Evolutionary conservation across 148 eudicot genomes (phyloP).

Genomic region (Polygonum maritimum): DNA sequence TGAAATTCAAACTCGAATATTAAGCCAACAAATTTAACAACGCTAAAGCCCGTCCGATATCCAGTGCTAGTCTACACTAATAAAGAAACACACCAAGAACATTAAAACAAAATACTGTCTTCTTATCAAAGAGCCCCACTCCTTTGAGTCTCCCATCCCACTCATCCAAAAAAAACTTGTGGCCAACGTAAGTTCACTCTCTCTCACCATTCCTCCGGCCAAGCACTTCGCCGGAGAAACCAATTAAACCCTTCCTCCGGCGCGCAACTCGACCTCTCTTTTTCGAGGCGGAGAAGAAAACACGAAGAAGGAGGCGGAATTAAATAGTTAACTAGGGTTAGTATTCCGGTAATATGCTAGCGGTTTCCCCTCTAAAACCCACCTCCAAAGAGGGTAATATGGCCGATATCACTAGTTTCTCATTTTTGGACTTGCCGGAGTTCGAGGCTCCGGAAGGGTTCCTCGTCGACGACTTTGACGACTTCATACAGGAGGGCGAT

Average conservation of each 20-base stretch:
- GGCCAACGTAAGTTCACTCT: neutral
- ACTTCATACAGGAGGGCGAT: constrained; percentile 38
- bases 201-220: constrained; percentile 9
- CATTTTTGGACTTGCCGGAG: constrained; percentile 20
- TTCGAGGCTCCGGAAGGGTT: constrained; percentile 1
- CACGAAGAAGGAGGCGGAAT: neutral
- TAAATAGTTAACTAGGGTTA: neutral
- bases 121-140: neutral
- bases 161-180: constrained; percentile 4
- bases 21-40: too few species aligned
- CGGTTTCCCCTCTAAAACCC: constrained; percentile 24
- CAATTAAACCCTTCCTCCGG: neutral
- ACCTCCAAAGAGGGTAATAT: constrained; percentile 22
- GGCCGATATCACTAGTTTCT: constrained; percentile 19
- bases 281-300: neutral
- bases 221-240: neutral
- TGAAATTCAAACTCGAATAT: too few species aligned
- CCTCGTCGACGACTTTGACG: constrained; percentile 37
- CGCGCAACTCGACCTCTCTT: too few species aligned
- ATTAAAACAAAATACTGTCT: neutral
- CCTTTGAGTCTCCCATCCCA: neutral
- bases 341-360: constrained; percentile 26
- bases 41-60: too few species aligned
- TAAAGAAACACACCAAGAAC: constrained; percentile 11
- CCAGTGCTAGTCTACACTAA: too few species aligned